Base-by-base conservation (phyloP, 345 rosid genomes). In the Stellera chamaejasme region DNA sequence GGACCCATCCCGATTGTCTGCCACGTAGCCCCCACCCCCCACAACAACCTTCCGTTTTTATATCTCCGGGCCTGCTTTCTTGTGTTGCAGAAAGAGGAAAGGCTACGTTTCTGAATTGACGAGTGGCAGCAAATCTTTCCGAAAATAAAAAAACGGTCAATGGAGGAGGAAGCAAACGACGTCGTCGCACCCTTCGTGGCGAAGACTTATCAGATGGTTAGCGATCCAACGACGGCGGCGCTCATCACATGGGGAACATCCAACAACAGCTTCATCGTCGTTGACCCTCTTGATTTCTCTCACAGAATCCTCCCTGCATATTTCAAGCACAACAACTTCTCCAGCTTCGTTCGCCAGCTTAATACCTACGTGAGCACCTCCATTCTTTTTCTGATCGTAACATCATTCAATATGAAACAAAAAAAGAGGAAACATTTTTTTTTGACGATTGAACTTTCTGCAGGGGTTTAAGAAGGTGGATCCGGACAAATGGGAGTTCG, bases 271-370 rank as follows among this genome's bases (percentile, higher is more conserved):
- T 93, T 93, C 83, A 72, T 90, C 64, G 97, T 93, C 48, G 61
- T 79, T 68, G 88, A 93, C 48, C 91, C 90, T 52, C 77, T 82
- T 45, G 96, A 82, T 61, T 85, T 93, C 77, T 82, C 96, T 7
- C 85, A 77, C 54, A 67, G 82, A 39, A 74, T 93, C 57, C 74
- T 93, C 45, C 99, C 97, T 13, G 78, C 80, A 27, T 90, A 83
- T 53, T 93, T 93, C 88, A 93, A 93, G 77, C 99, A 93, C 83
- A 85, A 75, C 77, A 93, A 93, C 58, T 93, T 89, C 75, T 89
- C 96, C 62, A 93, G 99, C 78, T 90, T 93, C 64, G 83, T 93
- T 67, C 88, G 99, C 5, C 99, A 93, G 62, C 82, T 93, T 49
- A 93, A 93, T 41, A 93, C 97, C 49, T 93, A 93, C 51, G 99